Conservation (phyloP, 2,329 filamentous ascomycete species). For the Hysterium pulicare region DNA sequence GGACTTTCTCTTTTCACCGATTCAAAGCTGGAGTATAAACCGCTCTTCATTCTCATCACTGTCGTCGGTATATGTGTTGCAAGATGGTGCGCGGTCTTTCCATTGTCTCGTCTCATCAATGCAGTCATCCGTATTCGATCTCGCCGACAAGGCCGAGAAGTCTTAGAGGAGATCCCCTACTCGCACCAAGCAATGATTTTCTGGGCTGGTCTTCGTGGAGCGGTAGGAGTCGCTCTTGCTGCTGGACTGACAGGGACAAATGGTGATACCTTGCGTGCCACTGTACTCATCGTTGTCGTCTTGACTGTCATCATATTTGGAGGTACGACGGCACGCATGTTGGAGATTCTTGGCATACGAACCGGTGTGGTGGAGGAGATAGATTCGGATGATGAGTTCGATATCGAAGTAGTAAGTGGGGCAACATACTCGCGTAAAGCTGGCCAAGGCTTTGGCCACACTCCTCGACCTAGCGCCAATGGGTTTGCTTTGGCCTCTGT, state of each 20-base stretch:
- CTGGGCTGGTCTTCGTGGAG: slow-evolving; percentile 93
- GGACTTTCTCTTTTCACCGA: slow-evolving; percentile 94
- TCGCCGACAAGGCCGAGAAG: slow-evolving; percentile 68
- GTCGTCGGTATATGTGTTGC: slow-evolving; percentile 88
- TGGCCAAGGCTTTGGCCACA: slow-evolving; percentile 73
- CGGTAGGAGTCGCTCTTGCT: slow-evolving; percentile 90
- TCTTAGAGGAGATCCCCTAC: slow-evolving; percentile 84
- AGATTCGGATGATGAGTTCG: slow-evolving; percentile 97
- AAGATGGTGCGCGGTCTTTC: slow-evolving; percentile 92
- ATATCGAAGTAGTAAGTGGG: slow-evolving; percentile 72
- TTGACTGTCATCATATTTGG: slow-evolving; percentile 98
- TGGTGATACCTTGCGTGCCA: slow-evolving; percentile 79
- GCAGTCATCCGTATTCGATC: slow-evolving; percentile 87
- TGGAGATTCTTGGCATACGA: slow-evolving; percentile 94
- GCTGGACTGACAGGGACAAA: slow-evolving; percentile 82
- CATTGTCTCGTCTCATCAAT: slow-evolving; percentile 84
- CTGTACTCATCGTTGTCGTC: slow-evolving; percentile 95
- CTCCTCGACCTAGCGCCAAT: slow-evolving; percentile 55
- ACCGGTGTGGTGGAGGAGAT: slow-evolving; percentile 96
- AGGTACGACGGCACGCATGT: slow-evolving; percentile 93
- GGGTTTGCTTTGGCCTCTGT: slow-evolving; percentile 56
- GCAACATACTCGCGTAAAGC: slow-evolving; percentile 77
- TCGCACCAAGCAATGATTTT: slow-evolving; percentile 99
- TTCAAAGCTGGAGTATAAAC: slow-evolving; percentile 81
- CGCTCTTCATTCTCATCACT: slow-evolving; percentile 90